phyloP scores from a whole-genome alignment of 2,329 filamentous ascomycete genomes.

The Cercospora brassicicola region DNA sequence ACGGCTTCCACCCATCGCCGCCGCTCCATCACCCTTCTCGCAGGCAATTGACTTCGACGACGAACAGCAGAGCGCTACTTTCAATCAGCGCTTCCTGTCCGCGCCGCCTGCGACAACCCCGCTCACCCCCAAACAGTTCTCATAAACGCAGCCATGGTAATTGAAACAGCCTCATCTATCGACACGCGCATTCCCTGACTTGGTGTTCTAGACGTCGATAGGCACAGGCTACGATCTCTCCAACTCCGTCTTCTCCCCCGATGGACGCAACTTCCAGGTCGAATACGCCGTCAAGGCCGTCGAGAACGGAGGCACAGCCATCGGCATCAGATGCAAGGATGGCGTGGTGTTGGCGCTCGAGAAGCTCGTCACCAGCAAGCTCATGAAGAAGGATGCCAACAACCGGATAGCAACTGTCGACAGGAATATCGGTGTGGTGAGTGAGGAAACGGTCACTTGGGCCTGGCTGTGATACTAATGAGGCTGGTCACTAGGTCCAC shows the following conservation, averaged over 20 bases:
- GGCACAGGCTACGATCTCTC: slow-evolving; percentile 98
- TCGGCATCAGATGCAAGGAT: slow-evolving; percentile 96
- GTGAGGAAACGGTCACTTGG: slow-evolving; percentile 39
- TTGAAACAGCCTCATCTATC: slow-evolving; percentile 16
- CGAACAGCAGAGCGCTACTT: neutral
- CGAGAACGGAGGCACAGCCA: slow-evolving; percentile 92
- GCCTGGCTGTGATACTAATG: slow-evolving; percentile 12
- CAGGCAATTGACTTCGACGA: neutral
- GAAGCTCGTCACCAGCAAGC: slow-evolving; percentile 93
- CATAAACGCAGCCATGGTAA: slow-evolving; percentile 33
- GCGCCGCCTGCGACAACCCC: slow-evolving; percentile 8
- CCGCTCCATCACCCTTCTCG: neutral
- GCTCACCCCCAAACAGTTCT: slow-evolving; percentile 8
- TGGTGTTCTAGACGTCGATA: slow-evolving; percentile 81
- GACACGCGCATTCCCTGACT: slow-evolving; percentile 7
- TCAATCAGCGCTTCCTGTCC: neutral
- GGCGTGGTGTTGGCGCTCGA: slow-evolving; percentile 94
- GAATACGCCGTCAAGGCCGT: slow-evolving; percentile 99
- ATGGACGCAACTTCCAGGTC: slow-evolving; percentile 96
- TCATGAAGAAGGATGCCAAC: slow-evolving; percentile 92
- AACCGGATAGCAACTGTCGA: slow-evolving; percentile 96
- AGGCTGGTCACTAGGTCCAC: slow-evolving; percentile 64
- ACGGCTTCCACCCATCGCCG: neutral
- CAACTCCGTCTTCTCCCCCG: slow-evolving; percentile 99
- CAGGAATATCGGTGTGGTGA: slow-evolving; percentile 86